Percentiles rank a stretch among this genome's conserved stretches.
phyloP scores from a whole-genome alignment of 352 stramenopile species.

The Phytophthora rubi region DNA sequence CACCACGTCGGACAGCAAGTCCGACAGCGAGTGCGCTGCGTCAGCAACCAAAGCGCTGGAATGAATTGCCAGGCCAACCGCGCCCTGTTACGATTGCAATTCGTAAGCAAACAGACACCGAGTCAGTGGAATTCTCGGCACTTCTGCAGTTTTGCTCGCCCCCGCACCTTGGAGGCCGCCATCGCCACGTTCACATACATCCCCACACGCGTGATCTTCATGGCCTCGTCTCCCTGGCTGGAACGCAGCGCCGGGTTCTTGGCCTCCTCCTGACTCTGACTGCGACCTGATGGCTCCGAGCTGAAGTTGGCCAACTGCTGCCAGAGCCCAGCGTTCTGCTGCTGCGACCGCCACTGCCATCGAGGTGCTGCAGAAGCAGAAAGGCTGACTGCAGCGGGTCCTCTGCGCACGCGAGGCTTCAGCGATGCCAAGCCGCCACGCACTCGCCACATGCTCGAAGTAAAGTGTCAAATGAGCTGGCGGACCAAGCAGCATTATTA shows the following conservation, averaged over 20 bases:
- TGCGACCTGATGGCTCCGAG: slow-evolving; percentile 14
- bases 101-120: background rate
- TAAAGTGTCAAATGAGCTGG: slow-evolving; percentile 20
- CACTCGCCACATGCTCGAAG: slow-evolving; percentile 30
- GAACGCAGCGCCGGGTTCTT: slow-evolving; percentile 5
- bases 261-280: background rate
- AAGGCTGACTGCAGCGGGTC: background rate
- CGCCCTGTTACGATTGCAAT: slow-evolving; percentile 48
- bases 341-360: slow-evolving; percentile 22
- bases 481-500: background rate
- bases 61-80: slow-evolving; percentile 75
- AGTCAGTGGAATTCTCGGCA: slow-evolving; percentile 9
- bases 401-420: background rate
- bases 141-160: background rate
- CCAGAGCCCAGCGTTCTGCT: slow-evolving; percentile 20
- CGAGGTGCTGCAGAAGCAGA: background rate
- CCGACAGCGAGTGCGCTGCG: slow-evolving; percentile 95
- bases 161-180: slow-evolving; percentile 82
- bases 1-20: slow-evolving; percentile 97
- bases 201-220: slow-evolving; percentile 92
- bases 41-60: slow-evolving; percentile 95
- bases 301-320: slow-evolving; percentile 33
- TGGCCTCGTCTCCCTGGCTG: slow-evolving; percentile 62
- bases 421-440: slow-evolving; percentile 28
- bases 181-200: slow-evolving; percentile 95